Conservation (phyloP, 768 basidiomycete genomes). For the Rhodosporidiobolus sp. region DNA sequence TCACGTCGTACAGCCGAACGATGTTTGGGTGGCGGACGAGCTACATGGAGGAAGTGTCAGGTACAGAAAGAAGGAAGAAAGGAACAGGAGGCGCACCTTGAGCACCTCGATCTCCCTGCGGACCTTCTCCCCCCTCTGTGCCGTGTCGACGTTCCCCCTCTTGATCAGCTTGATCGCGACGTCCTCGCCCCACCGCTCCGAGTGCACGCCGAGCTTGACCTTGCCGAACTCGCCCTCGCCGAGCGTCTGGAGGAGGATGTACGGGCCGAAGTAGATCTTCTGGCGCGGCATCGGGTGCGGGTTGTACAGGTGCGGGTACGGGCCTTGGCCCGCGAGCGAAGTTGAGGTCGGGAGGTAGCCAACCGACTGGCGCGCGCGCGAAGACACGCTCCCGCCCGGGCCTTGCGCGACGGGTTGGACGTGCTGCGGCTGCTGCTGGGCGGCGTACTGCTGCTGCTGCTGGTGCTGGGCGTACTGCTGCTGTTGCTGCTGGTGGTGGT, state of each 20-base stretch:
- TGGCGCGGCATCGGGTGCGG: constrained; percentile 44
- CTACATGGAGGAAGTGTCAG: constrained; percentile 52
- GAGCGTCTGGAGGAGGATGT: constrained; percentile 88
- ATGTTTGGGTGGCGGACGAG: constrained; percentile 96
- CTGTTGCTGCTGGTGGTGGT: constrained; percentile 5
- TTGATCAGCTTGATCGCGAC: constrained; percentile 98
- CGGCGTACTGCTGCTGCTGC: background rate
- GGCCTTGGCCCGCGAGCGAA: constrained; percentile 22
- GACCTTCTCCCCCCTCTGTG: constrained; percentile 82
- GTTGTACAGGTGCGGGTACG: constrained; percentile 40
- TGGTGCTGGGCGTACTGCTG: constrained; percentile 1
- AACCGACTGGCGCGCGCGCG: constrained; percentile 33
- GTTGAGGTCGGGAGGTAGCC: constrained; percentile 27
- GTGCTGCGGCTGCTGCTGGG: constrained; percentile 11
- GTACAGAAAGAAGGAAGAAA: background rate
- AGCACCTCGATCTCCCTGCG: constrained; percentile 97
- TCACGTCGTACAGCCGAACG: constrained; percentile 94
- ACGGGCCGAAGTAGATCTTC: constrained; percentile 73
- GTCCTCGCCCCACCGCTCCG: constrained; percentile 82
- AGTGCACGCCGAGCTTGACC: constrained; percentile 94
- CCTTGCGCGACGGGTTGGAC: background rate
- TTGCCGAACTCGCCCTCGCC: constrained; percentile 99
- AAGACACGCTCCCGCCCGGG: constrained; percentile 30
- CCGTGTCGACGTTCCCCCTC: constrained; percentile 82
- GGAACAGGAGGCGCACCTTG: constrained; percentile 71